Base-by-base conservation (phyloP, 352 stramenopile genomes). In the Phytophthora ohioensis region DNA sequence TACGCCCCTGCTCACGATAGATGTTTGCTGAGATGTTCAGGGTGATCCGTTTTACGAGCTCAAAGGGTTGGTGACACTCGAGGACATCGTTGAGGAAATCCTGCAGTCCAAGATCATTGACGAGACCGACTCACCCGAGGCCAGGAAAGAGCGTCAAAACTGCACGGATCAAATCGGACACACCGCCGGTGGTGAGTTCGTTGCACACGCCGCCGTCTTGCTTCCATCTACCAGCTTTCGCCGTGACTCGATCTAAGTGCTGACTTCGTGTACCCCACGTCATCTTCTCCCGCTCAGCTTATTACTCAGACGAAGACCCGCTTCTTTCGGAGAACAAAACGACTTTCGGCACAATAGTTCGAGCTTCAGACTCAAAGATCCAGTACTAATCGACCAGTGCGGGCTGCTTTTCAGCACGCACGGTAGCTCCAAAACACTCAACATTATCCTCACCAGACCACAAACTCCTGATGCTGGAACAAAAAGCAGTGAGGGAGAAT, bases 71-170 rank as follows among this genome's bases (percentile, higher is more conserved):
- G 95, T 99, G 38, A 99, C 97, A 4, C 75, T 99, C 32, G 97
- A 99, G 78, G 98, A 99, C 78, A 98, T 99, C 53, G 95, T 99
- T 47, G 97, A 99, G 72, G 92, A 99, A 63, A 99, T 99, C 67
- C 77, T 99, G 38, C 85, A 94, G 65, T 93, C 97, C 70, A 97
- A 99, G 72, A 98, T 99, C 67, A 84, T 94, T 3, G 97, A 99
- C 67, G 97, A 99, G 73, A 98, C 91, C 17, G 93, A 99, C 75
- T 89, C 79, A 15, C 64, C 51, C 15, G 78, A 84, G 3, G 81
- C 78, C 5, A 64, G 60, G 12, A 77, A 68, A n/a, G 80, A 84
- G 45, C 80, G 84, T 8, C 77, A 81, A 57, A 76, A 78, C 52
- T 83, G 79, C 62, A 84, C 78, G 0, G 72, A 90, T 47, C 81